Percentiles rank a stretch among this genome's conserved stretches.
phyloP scores from a whole-genome alignment of 2,329 filamentous ascomycete genomes.

The Fusarium sp. region DNA sequence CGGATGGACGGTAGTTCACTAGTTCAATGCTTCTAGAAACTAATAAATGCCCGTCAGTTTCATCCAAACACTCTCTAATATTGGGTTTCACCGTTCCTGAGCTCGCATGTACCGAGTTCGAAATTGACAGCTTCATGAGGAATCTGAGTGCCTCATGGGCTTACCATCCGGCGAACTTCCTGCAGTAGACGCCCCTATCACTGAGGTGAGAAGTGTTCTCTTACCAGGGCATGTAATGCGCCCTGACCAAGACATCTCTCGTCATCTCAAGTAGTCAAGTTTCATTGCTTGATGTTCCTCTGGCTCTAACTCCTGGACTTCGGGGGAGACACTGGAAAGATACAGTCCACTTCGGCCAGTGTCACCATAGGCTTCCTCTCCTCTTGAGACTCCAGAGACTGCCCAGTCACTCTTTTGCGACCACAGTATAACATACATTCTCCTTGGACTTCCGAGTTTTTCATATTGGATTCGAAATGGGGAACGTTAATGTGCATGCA shows the following conservation, averaged over 20 bases:
- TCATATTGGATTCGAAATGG: background rate
- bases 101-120: background rate
- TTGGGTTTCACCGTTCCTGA: background rate
- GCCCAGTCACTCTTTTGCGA: background rate
- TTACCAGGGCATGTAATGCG: background rate
- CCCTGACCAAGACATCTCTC: background rate
- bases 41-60: slow-evolving; percentile 1
- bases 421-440: background rate
- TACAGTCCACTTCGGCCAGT: background rate
- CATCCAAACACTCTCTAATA: background rate
- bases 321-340: background rate
- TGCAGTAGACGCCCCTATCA: background rate
- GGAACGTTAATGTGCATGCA: background rate
- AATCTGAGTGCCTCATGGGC: background rate
- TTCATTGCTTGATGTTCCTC: background rate
- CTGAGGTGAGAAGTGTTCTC: background rate
- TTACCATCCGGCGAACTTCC: background rate
- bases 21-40: background rate
- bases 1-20: background rate
- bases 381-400: no score
- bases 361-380: background rate
- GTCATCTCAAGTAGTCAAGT: background rate
- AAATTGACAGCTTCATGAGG: background rate
- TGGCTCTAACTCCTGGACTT: background rate
- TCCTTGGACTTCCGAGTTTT: background rate